Conservation (phyloP, 192 early-diverging fungal genomes). For the Kickxella alabastrina region DNA sequence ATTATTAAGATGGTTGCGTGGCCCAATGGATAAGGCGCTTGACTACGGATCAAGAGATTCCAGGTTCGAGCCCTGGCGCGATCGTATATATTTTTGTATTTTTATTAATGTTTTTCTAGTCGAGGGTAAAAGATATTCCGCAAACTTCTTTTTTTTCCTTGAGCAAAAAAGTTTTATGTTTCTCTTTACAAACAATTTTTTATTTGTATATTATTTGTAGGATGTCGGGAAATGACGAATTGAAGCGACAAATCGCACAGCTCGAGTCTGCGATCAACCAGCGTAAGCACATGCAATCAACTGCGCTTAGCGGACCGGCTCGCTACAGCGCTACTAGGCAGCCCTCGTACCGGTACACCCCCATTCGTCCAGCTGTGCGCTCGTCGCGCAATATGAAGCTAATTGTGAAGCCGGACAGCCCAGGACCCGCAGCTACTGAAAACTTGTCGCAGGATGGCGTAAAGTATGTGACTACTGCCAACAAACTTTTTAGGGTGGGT, state of each 20-base stretch:
- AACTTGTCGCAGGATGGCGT: background rate
- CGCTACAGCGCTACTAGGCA: constrained; percentile 2
- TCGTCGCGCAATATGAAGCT: constrained; percentile 47
- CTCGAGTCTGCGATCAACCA: constrained; percentile 22
- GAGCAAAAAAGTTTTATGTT: too few species aligned
- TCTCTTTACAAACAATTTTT: background rate
- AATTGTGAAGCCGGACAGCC: constrained; percentile 12
- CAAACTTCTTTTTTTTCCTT: too few species aligned
- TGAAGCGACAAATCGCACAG: constrained; percentile 27
- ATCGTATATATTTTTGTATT: constrained; percentile 7
- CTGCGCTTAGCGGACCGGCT: background rate
- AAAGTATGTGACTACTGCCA: constrained; percentile 23
- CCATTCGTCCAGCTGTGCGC: constrained; percentile 12
- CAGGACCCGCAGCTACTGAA: background rate
- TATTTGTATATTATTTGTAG: background rate
- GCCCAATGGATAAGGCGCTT: constrained; percentile 26
- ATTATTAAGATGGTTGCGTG: constrained; percentile 11
- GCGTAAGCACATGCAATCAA: constrained; percentile 3
- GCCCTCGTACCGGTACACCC: constrained; percentile 17
- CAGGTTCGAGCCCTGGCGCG: constrained; percentile 10
- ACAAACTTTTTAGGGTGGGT: constrained; percentile 42
- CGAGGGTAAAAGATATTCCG: too few species aligned
- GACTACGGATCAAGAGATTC: constrained; percentile 11
- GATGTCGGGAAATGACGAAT: constrained; percentile 27
- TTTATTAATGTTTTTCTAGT: too few species aligned